Evolutionary conservation across 2,329 filamentous ascomycete genomes (phyloP).

Genomic region (Blastomyces emzantsi): DNA sequence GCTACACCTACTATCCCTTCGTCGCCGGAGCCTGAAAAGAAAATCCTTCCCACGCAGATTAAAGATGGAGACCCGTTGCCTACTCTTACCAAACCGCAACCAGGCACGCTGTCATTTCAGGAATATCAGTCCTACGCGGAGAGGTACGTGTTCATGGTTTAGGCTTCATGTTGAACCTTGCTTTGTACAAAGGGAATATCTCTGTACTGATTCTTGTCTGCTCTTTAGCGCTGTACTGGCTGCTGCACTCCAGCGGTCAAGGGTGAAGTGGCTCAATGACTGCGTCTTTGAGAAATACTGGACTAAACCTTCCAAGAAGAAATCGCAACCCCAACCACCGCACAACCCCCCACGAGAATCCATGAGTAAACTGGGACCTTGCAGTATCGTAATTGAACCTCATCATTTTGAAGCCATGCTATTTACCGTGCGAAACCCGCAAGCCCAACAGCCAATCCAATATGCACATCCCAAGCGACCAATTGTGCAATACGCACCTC

Average conservation of each 20-base stretch:
- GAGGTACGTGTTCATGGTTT: slow-evolving; percentile 30
- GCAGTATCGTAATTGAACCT: slow-evolving; percentile 53
- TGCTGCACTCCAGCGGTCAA: slow-evolving; percentile 50
- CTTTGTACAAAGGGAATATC: neutral
- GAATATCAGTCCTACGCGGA: slow-evolving; percentile 54
- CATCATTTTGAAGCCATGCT: slow-evolving; percentile 53
- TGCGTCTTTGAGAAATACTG: slow-evolving; percentile 50
- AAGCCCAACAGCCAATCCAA: slow-evolving; percentile 31
- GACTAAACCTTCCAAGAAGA: slow-evolving; percentile 49
- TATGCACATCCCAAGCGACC: slow-evolving; percentile 33
- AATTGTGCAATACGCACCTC: slow-evolving; percentile 36
- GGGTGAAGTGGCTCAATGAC: slow-evolving; percentile 48
- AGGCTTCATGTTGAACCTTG: neutral
- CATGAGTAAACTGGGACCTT: slow-evolving; percentile 48
- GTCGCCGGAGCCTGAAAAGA: slow-evolving; percentile 27
- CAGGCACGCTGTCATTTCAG: slow-evolving; percentile 37
- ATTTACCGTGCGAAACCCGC: slow-evolving; percentile 46
- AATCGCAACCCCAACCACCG: slow-evolving; percentile 38
- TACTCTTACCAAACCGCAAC: slow-evolving; percentile 44
- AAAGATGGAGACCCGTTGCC: slow-evolving; percentile 47
- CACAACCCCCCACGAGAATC: slow-evolving; percentile 44
- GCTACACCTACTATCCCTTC: slow-evolving; percentile 24
- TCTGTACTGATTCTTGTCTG: slow-evolving; percentile 16
- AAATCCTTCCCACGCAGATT: slow-evolving; percentile 44
- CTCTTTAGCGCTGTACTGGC: slow-evolving; percentile 45